Percentiles rank a stretch among this genome's conserved stretches.
These are phyloP conservation scores for Stagonosporopsis chrysanthemi DNA, from an alignment of 2,329 filamentous ascomycete genomes.

Conservation along the genomic window DNA sequence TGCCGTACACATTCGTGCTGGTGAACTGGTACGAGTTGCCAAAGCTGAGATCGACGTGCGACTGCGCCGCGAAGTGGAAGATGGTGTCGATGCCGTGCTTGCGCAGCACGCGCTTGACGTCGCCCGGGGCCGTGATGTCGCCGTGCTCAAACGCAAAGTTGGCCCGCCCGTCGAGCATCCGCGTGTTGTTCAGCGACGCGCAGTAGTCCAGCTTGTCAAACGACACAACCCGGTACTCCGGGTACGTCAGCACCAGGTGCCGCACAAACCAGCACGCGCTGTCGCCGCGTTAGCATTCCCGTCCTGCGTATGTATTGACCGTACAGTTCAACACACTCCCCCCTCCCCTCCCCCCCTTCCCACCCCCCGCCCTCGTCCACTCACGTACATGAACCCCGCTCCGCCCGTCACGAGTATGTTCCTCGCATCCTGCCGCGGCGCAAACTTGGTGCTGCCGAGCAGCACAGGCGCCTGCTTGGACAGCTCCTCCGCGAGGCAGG, in stretches of 20 bases:
- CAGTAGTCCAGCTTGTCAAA: conserved; percentile 89
- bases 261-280: conserved; percentile 85
- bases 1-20: conserved; percentile 81
- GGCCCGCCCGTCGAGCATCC: conserved; percentile 68
- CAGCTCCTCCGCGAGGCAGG: conserved; percentile 64
- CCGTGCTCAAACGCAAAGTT: conserved; percentile 85
- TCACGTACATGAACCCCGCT: conserved; percentile 80
- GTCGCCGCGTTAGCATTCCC: conserved; percentile 26
- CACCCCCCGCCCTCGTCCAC: too few species aligned
- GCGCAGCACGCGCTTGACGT: conserved; percentile 75
- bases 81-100: conserved; percentile 78
- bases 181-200: conserved; percentile 80
- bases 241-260: conserved; percentile 77
- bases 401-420: conserved; percentile 87
- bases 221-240: conserved; percentile 79
- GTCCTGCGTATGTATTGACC: too few species aligned
- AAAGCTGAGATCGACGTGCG: conserved; percentile 83
- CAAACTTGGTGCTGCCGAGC: conserved; percentile 73
- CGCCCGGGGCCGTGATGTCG: conserved; percentile 74
- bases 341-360: too few species aligned
- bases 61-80: conserved; percentile 86
- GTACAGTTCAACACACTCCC: too few species aligned
- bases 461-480: conserved; percentile 77
- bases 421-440: conserved; percentile 71
- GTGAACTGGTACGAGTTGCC: conserved; percentile 84